Conservation (phyloP, 257 asterid genomes). For the Primulina eburnea region DNA sequence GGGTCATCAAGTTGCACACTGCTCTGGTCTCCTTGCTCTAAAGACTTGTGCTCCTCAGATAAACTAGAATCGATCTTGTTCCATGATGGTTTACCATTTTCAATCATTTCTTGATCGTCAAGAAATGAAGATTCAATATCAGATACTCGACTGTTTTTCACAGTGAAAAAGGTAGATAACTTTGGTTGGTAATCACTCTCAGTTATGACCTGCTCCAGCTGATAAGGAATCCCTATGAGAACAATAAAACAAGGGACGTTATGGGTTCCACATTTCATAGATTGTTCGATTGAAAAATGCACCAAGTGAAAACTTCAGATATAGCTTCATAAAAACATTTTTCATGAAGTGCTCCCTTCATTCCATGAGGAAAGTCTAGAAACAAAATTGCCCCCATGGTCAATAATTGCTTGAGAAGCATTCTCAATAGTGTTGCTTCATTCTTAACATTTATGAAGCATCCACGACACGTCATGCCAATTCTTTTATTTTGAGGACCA, state of each 20-base stretch:
- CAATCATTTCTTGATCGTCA: constrained; percentile 31
- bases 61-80: constrained; percentile 29
- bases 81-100: constrained; percentile 31
- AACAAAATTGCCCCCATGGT: neutral
- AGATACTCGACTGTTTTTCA: constrained; percentile 34
- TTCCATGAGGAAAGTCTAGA: neutral
- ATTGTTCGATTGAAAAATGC: constrained; percentile 13
- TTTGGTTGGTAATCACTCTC: constrained; percentile 70
- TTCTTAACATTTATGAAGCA: neutral
- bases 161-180: constrained; percentile 66
- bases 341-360: neutral
- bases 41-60: constrained; percentile 34
- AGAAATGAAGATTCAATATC: constrained; percentile 33
- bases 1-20: constrained; percentile 30
- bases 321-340: neutral
- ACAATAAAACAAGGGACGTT: constrained; percentile 23
- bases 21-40: constrained; percentile 33
- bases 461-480: no score
- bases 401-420: neutral
- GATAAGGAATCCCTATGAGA: constrained; percentile 78
- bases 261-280: constrained; percentile 2
- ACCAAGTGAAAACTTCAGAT: constrained; percentile 1
- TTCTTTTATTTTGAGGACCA: no score
- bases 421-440: neutral
- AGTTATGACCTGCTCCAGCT: constrained; percentile 75